A percentile compares a stretch with the other conserved stretches of the same genome.
phyloP scores from a whole-genome alignment of 805 yeast genomes.

The Jamesozyma rosinii region DNA sequence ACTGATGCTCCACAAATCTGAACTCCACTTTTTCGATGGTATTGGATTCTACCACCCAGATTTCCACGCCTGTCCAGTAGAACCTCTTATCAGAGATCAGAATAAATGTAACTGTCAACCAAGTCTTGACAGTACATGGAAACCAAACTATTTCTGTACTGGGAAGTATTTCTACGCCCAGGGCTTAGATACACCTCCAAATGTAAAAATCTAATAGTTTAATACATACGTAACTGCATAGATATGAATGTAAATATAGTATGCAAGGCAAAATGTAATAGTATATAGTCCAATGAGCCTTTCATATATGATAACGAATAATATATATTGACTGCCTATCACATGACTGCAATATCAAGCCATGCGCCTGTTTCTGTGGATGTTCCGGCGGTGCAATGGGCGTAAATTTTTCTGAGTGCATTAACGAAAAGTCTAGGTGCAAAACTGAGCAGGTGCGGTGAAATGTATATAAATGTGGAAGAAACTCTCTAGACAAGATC shows the following conservation, averaged over 20 bases:
- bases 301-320: too few relatives aligned
- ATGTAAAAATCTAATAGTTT: conserved; percentile 1
- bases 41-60: conserved; percentile 71
- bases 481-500: too few relatives aligned
- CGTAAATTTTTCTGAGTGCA: not conserved
- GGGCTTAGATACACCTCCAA: conserved; percentile 9
- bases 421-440: not conserved
- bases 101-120: conserved; percentile 61
- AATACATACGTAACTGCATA: not conserved
- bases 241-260: not conserved
- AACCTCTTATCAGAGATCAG: conserved; percentile 41
- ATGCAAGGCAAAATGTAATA: not conserved
- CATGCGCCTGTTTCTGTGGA: not conserved
- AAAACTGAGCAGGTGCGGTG: too few relatives aligned
- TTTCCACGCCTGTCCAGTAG: conserved; percentile 53
- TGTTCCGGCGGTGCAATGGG: not conserved
- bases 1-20: conserved; percentile 43
- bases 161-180: conserved; percentile 41
- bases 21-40: conserved; percentile 64
- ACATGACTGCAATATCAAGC: too few relatives aligned
- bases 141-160: conserved; percentile 58
- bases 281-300: not conserved
- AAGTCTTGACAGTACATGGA: conserved; percentile 57
- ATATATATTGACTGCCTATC: too few relatives aligned
- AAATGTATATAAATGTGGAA: too few relatives aligned